Evolutionary conservation across 2,329 filamentous ascomycete genomes (phyloP), one percentile per base, ranked within the genome.

Genomic region (Pleurostoma richardsiae): DNA sequence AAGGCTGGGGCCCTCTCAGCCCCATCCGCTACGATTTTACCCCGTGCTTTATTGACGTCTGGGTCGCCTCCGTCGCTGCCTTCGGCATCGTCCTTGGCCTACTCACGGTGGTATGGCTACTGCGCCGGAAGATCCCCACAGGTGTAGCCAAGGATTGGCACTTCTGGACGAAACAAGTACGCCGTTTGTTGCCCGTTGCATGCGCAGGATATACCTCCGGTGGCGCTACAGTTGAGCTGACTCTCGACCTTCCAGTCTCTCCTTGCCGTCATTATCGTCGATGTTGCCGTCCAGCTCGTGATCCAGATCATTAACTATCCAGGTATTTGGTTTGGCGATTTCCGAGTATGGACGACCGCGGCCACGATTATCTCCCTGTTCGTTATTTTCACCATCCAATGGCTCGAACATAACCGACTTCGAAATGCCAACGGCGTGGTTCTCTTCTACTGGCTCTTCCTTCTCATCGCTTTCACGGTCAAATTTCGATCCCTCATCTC

Each of bases 1-100:
- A 97, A 69, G 95, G 94, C 59, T 99, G 94, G 94, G 95, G 95
- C 1, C 94, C 94, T 27, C 64, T 99, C 63, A 96, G 90, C 68
- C 83, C 85, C 33, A 76, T 83, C 55, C 80, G 92, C 65, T 96
- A 90, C 68, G 94, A 99, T 70, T 90, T 99, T 60, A 97, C 94
- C 11, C 92, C 94, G 39, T 99, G 94, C 73, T 99, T 99, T 63
- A 83, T 97, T 59, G 95, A 99, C 64, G 81, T 95, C 27, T 91
- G 89, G 82, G 81, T 97, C 49, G 82, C 87, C 31, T 70, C 77
- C 2, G 88, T 96, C 29, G 88, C 89, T 6, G 76, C 76, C 10
- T 95, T 86, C 70, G 91, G 92, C 11, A 74, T 96, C 28, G 46
- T 96, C 28, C 77, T 85, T 52, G 94, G 94, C 48, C 76, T 83